These are phyloP conservation scores for Geotrichum fermentans DNA, from an alignment of 1,139 yeast species.

Conservation along the genomic window DNA sequence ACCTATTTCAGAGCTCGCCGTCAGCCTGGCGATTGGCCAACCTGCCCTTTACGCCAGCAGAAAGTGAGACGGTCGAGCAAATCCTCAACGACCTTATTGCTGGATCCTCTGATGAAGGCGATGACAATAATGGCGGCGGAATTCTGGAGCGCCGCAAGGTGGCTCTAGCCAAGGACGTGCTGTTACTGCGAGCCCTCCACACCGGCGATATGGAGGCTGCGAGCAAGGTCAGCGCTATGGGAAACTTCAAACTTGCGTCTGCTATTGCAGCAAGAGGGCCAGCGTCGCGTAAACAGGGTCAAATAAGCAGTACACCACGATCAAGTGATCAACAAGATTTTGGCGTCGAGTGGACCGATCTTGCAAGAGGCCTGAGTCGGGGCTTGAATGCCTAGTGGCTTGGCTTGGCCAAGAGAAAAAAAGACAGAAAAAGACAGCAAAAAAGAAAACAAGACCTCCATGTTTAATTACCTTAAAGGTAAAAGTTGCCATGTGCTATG, in stretches of 20 bases:
- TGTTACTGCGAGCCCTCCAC: conserved; percentile 27
- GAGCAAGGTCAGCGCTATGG: conserved; percentile 12
- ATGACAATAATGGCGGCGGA: not conserved
- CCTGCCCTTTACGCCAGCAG: conserved; percentile 25
- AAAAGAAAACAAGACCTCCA: too few species aligned
- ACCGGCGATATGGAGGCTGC: conserved; percentile 25
- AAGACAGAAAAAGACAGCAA: not conserved
- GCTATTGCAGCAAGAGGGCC: not conserved
- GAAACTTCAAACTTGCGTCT: conserved; percentile 1
- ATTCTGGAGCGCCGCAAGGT: conserved; percentile 14
- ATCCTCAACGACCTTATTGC: conserved; percentile 22
- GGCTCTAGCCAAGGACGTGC: conserved; percentile 27
- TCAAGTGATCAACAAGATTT: not conserved
- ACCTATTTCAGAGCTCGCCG: conserved; percentile 8
- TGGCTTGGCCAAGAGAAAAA: not conserved
- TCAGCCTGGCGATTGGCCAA: conserved; percentile 27
- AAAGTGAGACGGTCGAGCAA: conserved; percentile 22
- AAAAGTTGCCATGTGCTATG: too few species aligned
- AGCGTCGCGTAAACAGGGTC: not conserved
- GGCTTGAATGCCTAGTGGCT: conserved; percentile 2
- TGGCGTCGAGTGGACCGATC: conserved; percentile 1
- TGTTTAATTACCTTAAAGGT: too few species aligned
- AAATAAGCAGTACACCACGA: not conserved
- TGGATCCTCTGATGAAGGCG: conserved; percentile 5
- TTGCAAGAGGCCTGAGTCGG: conserved; percentile 3